Evolutionary conservation across 2,329 filamentous ascomycete species (phyloP), one percentile per base, ranked within the genome.

Genomic region (Monilinia laxa): DNA sequence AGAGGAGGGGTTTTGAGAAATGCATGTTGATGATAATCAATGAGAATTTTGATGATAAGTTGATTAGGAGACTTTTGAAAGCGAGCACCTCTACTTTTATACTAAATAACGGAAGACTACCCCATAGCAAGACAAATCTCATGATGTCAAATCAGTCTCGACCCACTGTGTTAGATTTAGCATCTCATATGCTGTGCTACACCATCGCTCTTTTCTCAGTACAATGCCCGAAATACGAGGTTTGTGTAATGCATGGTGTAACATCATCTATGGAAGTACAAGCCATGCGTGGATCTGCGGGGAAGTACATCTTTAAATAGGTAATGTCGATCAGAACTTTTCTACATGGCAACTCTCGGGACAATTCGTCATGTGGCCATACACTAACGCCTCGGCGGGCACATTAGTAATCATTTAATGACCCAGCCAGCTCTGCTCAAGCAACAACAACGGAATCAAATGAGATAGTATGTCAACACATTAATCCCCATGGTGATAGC

Each of bases 171-270:
- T 60, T 60, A 14, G 7, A 40, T 11, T 55, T 55, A 3, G 20
- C 31, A 59, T 35, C 31, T 23, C 42, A 60, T 25, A 51, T 38
- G 20, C 25, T 28, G 58, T 35, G 58, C 58, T 28, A 60, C 51
- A 28, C 45, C 20, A 51, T 38, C 4, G 45, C 14, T 20, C 45
- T 49, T 51, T 25, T n/a, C 9, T 23, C n/a, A 51, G 38, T 38
- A 60, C 45, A 45, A 60, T 38, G 20, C 45, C 45, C n/a, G 31
- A 18, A 38, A 60, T 60, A 60, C 58, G 58, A 60, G 45, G 5
- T 35, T 20, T 49, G 57, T 60, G 57, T 49, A 35, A 49, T 12
- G 23, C 12, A 35, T 23, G 42, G 47, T 38, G 12, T 40, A 47
- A 31, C 4, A 18, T 59, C 56, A 31, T 25, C 45, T 18, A 60